Evolutionary conservation across 1,284 basidiomycete species (phyloP).

Genomic region (Cutaneotrichosporon cavernicola): DNA sequence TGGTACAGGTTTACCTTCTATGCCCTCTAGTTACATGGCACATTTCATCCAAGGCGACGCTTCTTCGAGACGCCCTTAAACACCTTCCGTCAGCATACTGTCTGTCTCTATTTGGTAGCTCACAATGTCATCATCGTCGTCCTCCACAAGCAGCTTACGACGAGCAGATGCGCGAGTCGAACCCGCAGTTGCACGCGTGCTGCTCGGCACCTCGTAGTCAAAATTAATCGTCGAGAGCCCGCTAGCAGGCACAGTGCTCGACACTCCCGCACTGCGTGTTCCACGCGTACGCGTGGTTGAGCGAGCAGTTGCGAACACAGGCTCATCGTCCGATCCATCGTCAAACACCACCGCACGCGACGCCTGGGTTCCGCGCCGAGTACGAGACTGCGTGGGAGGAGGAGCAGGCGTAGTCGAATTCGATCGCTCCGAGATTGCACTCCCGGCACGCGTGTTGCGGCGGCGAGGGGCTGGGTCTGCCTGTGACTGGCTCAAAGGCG

Average conservation of each 20-base stretch:
- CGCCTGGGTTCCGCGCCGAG: conserved; percentile 11
- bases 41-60: conserved; percentile 25
- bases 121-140: conserved; percentile 27
- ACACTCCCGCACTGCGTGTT: conserved; percentile 4
- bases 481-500: conserved; percentile 18
- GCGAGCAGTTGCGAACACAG: conserved; percentile 17
- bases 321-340: conserved; percentile 35
- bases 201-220: conserved; percentile 10
- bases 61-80: conserved; percentile 33
- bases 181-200: conserved; percentile 11
- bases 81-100: conserved; percentile 27
- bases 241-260: conserved; percentile 1
- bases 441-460: conserved; percentile 32
- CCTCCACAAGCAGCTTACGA: conserved; percentile 24
- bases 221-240: conserved; percentile 6
- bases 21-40: background rate
- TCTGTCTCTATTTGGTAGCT: conserved; percentile 25
- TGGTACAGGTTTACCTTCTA: background rate
- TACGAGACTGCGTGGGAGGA: conserved; percentile 13
- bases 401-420: conserved; percentile 25
- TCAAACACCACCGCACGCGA: conserved; percentile 13
- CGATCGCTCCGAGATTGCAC: conserved; percentile 34
- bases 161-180: conserved; percentile 12
- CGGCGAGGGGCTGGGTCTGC: conserved; percentile 15
- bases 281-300: conserved; percentile 4